phyloP scores from a whole-genome alignment of 495 filamentous ascomycete species.

The Aspergillus bridgeri region DNA sequence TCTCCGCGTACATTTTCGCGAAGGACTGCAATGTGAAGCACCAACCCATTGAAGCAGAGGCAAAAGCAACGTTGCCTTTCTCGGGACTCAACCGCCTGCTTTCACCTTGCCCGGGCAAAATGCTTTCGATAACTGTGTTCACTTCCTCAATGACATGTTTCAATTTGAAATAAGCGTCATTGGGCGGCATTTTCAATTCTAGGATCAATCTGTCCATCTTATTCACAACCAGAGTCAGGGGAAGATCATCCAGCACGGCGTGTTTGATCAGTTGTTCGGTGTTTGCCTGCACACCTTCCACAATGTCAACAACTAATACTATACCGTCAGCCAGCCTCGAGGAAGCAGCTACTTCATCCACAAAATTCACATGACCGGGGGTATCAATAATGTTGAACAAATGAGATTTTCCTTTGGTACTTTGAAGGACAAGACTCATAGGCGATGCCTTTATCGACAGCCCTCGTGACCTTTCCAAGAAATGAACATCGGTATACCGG shows the following conservation, averaged over 20 bases:
- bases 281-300: conserved; percentile 96
- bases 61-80: conserved; percentile 95
- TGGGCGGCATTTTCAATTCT: conserved; percentile 90
- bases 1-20: conserved; percentile 92
- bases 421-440: conserved; percentile 88
- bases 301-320: conserved; percentile 89
- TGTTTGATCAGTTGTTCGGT: conserved; percentile 97
- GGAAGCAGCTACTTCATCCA: conserved; percentile 89
- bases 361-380: conserved; percentile 96
- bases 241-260: conserved; percentile 84
- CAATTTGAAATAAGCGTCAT: conserved; percentile 96
- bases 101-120: conserved; percentile 79
- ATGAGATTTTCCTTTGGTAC: conserved; percentile 91
- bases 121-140: conserved; percentile 89
- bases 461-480: conserved; percentile 83
- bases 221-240: conserved; percentile 87
- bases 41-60: conserved; percentile 91
- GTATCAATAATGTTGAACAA: conserved; percentile 94
- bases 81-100: conserved; percentile 83
- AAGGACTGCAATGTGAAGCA: conserved; percentile 93
- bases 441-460: conserved; percentile 92
- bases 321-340: conserved; percentile 87
- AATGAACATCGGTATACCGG: conserved; percentile 88
- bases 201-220: conserved; percentile 95
- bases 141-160: conserved; percentile 98